phyloP scores from a whole-genome alignment of 805 yeast species.

The Suhomyces canberraensis region DNA sequence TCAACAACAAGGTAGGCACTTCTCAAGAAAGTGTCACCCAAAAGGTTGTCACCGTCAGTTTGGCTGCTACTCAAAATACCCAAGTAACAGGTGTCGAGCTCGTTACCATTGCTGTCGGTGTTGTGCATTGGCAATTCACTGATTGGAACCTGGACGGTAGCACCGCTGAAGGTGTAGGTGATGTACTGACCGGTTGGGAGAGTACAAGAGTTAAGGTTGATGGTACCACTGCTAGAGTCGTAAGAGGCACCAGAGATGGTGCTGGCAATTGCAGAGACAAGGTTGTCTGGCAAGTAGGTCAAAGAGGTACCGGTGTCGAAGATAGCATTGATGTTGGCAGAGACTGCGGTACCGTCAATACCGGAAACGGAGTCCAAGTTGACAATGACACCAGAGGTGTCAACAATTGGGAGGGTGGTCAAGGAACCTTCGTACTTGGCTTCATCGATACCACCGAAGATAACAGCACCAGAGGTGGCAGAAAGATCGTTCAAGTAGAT shows the following conservation, averaged over 20 bases:
- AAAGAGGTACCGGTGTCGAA: constrained; percentile 10
- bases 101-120: not conserved
- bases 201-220: constrained; percentile 2
- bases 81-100: not conserved
- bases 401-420: constrained; percentile 8
- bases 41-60: constrained; percentile 17
- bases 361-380: not conserved
- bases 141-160: constrained; percentile 6
- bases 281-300: constrained; percentile 5
- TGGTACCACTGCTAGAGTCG: not conserved
- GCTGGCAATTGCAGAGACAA: not conserved
- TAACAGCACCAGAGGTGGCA: constrained; percentile 19
- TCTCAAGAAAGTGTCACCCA: constrained; percentile 67
- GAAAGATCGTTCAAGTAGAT: constrained; percentile 20
- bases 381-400: not conserved
- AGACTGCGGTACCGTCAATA: constrained; percentile 8
- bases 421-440: constrained; percentile 19
- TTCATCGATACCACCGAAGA: constrained; percentile 30
- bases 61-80: constrained; percentile 1
- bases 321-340: not conserved
- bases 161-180: constrained; percentile 8
- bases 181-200: constrained; percentile 8
- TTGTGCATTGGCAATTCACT: constrained; percentile 4
- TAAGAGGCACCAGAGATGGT: not conserved
- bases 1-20: constrained; percentile 65